phyloP scores from a whole-genome alignment of 2,329 filamentous ascomycete genomes.

The Leptodontidium sp. region DNA sequence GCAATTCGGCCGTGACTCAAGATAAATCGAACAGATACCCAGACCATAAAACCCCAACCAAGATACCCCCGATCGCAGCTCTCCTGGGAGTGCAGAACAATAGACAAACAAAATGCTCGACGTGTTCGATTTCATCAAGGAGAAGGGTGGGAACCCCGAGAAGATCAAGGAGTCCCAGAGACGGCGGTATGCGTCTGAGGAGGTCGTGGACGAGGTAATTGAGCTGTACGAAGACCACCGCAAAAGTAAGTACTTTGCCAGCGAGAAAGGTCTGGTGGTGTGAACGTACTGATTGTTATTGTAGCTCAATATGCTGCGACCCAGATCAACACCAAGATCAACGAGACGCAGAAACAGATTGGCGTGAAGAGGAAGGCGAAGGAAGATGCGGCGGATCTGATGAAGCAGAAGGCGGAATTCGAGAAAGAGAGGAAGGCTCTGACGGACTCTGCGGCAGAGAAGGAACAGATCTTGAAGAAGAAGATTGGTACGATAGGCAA shows the following conservation, averaged over 20 bases:
- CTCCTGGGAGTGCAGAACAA: slow-evolving; percentile 6
- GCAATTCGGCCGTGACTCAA: slow-evolving; percentile 25
- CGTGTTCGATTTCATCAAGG: slow-evolving; percentile 79
- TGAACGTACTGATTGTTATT: slow-evolving; percentile 1
- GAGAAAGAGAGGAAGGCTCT: slow-evolving; percentile 84
- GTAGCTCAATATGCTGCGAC: slow-evolving; percentile 78
- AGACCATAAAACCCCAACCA: background rate
- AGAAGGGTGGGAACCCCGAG: slow-evolving; percentile 91
- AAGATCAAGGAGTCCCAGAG: slow-evolving; percentile 92
- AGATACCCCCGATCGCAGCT: background rate
- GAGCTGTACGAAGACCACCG: slow-evolving; percentile 85
- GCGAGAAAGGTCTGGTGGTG: background rate
- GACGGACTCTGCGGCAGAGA: slow-evolving; percentile 76
- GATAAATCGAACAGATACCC: background rate
- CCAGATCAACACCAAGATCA: slow-evolving; percentile 85
- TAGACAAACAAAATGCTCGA: slow-evolving; percentile 67
- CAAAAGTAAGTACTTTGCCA: slow-evolving; percentile 60
- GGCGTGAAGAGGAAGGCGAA: slow-evolving; percentile 93
- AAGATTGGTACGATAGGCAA: slow-evolving; percentile 90
- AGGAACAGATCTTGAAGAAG: slow-evolving; percentile 75
- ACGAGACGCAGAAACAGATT: slow-evolving; percentile 89
- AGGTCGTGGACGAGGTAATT: slow-evolving; percentile 91
- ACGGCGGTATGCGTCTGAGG: slow-evolving; percentile 79
- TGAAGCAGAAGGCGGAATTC: slow-evolving; percentile 79
- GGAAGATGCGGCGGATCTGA: slow-evolving; percentile 82